Conservation (phyloP, 192 early-diverging fungal genomes). For the Linnemannia zychae region DNA sequence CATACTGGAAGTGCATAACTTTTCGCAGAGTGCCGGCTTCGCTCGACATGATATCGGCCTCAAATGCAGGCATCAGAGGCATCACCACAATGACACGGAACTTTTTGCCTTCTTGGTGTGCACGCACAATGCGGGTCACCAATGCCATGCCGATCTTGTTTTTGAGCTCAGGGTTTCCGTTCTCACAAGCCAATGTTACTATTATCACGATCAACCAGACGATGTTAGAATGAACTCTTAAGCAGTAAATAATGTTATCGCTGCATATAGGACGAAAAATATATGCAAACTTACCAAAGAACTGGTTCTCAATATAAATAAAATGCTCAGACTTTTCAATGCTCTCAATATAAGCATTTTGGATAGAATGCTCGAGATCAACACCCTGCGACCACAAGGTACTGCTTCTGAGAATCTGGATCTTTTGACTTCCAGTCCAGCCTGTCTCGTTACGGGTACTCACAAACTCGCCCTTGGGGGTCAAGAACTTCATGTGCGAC, state of each 20-base stretch:
- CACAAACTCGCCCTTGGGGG: conserved; percentile 75
- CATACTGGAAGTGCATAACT: conserved; percentile 87
- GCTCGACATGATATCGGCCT: conserved; percentile 80
- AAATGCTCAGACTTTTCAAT: conserved; percentile 83
- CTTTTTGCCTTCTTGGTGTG: conserved; percentile 74
- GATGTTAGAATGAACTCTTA: not conserved
- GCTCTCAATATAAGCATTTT: conserved; percentile 81
- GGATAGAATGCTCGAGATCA: conserved; percentile 79
- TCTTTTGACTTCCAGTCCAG: conserved; percentile 71
- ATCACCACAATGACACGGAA: conserved; percentile 86
- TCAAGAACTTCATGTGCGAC: conserved; percentile 71
- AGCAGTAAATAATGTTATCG: not conserved
- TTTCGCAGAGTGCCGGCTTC: conserved; percentile 79
- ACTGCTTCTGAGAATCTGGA: conserved; percentile 77
- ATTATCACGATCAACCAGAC: not conserved
- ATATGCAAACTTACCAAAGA: conserved; percentile 72
- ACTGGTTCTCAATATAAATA: conserved; percentile 94
- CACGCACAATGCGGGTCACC: conserved; percentile 80
- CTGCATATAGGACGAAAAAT: not conserved
- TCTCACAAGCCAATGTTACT: conserved; percentile 52
- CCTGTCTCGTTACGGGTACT: conserved; percentile 66
- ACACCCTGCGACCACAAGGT: conserved; percentile 77
- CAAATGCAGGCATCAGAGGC: conserved; percentile 88
- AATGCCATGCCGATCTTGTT: conserved; percentile 73
- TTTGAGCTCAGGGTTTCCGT: conserved; percentile 62